A percentile compares a stretch with the other conserved stretches of the same genome.
Evolutionary conservation across 257 asterid genomes (phyloP).

Genomic region (Capsicum rhomboideum): DNA sequence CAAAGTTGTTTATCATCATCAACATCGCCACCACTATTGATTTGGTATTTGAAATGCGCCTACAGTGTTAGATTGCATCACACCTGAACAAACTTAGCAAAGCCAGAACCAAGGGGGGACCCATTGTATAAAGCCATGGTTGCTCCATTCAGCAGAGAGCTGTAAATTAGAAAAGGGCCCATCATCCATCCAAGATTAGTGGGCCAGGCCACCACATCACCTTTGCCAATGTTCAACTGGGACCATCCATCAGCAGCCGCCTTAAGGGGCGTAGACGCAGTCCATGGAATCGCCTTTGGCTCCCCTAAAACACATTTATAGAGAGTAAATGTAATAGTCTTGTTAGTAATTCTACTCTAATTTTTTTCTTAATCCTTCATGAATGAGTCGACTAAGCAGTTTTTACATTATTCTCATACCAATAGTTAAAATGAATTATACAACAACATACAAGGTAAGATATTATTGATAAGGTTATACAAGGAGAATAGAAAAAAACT

Average conservation of each 20-base stretch:
- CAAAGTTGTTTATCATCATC: background rate
- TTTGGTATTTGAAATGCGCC: background rate
- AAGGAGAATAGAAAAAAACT: background rate
- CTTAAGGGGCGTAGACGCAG: conserved; percentile 74
- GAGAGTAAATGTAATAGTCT: background rate
- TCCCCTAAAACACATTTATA: conserved; percentile 55
- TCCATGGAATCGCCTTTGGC: conserved; percentile 99
- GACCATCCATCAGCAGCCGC: conserved; percentile 99
- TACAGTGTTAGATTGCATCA: background rate
- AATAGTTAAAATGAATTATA: background rate
- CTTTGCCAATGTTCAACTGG: conserved; percentile 80
- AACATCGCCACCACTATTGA: background rate
- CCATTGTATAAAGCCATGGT: conserved; percentile 90
- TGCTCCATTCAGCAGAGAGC: conserved; percentile 78
- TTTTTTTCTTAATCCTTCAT: background rate
- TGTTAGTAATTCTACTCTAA: background rate
- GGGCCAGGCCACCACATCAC: conserved; percentile 91
- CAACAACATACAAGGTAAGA: no score
- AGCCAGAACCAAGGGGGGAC: conserved; percentile 87
- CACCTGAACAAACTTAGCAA: conserved; percentile 95
- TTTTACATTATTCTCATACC: background rate
- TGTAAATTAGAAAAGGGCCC: conserved; percentile 97
- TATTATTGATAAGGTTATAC: no score
- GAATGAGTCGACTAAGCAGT: background rate
- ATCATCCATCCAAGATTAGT: conserved; percentile 99